Percentiles rank a stretch among this genome's conserved stretches.
Conservation (phyloP, 2,329 filamentous ascomycete genomes). For the Fusarium longipes region DNA sequence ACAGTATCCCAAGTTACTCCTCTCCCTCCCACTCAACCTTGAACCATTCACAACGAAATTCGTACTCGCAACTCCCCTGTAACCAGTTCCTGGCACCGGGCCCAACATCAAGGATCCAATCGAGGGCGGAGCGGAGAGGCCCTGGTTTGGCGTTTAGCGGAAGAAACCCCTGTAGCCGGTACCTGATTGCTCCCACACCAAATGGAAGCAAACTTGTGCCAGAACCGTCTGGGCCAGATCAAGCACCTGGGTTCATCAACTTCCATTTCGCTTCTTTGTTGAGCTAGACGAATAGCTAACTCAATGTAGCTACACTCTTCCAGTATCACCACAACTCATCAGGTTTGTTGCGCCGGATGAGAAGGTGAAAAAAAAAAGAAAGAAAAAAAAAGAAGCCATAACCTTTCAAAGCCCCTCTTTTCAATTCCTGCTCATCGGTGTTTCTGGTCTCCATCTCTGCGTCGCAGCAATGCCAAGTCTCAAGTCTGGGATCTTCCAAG, state of each 20-base stretch:
- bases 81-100: conserved; percentile 41
- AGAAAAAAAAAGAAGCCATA: not conserved
- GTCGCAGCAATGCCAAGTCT: conserved; percentile 25
- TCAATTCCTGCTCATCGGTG: conserved; percentile 21
- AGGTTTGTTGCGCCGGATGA: not conserved
- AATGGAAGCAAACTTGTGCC: not conserved
- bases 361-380: not conserved
- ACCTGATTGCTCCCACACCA: conserved; percentile 45
- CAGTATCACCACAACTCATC: conserved; percentile 7
- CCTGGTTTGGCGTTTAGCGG: conserved; percentile 44
- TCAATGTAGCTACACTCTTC: conserved; percentile 17
- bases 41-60: conserved; percentile 17
- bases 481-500: conserved; percentile 23
- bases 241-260: conserved; percentile 24
- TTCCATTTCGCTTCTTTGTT: conserved; percentile 42
- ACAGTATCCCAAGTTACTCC: not conserved
- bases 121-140: conserved; percentile 31
- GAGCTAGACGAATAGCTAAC: conserved; percentile 19
- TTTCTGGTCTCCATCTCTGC: conserved; percentile 14
- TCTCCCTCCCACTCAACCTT: not conserved
- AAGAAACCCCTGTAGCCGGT: conserved; percentile 42
- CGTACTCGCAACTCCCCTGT: conserved; percentile 33
- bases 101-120: conserved; percentile 28
- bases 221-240: conserved; percentile 17
- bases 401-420: conserved; percentile 1